Base-by-base conservation (phyloP, 108 stramenopile species). In the Stephanodiscus minutulus region DNA sequence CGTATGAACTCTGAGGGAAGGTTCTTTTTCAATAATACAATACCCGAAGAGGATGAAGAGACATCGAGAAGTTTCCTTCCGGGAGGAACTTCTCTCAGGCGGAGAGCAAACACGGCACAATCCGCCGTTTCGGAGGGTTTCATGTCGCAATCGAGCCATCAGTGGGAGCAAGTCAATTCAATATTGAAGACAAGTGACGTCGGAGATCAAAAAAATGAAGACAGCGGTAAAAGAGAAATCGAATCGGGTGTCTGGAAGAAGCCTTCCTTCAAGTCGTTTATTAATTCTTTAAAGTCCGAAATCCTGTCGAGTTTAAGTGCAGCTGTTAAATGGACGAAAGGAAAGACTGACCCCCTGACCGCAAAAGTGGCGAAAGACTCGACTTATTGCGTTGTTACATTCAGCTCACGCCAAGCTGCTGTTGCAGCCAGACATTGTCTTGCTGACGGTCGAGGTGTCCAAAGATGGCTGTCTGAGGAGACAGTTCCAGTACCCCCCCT, bases 301-400 rank as follows among this genome's bases (percentile, higher is more conserved):
- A 27, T 70, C 18, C 56, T 73, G 31, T 59, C 70, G 17, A 31
- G 25, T 22, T 22, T 73, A 27, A 80, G 58, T 29, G 68, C 79
- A 12, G 36, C 70, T 6, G 79, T 67, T 35, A 68, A 63, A 48
- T 80, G 81, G 72, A 77, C 71, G 21, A 77, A 71, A 62, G 64
- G 49, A 15, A 77, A 66, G 46, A 73, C 65, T 8, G 70, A 73
- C 29, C 76, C 72, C 12, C 44, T 77, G 29, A 66, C 77, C 15
- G 50, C 59, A 15, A 65, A 55, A 53, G 39, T 94, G 53, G 85
- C 85, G 0, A 73, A 85, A 66, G 85, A 94, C 54, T 87, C 87
- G 18, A 89, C 91, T 7, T 96, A 90, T 79, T 90, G 90, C 9
- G 90, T 96, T 33, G 91, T 96, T 1, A 96, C 94, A 3, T 96